phyloP scores from a whole-genome alignment of 805 yeast species.

The Metschnikowia kunwiensis region DNA sequence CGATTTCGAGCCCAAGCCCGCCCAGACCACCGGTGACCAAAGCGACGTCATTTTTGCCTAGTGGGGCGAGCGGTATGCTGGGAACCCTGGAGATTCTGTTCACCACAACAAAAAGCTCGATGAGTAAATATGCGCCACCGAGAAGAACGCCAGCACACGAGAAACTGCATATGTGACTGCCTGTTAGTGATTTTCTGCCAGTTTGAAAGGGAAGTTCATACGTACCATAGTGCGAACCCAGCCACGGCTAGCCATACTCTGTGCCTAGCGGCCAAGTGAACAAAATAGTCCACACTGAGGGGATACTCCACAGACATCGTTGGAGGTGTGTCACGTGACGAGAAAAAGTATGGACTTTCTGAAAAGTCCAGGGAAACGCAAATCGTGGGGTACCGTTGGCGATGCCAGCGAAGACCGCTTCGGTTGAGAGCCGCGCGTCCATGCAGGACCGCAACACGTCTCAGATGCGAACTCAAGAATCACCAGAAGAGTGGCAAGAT shows the following conservation, averaged over 20 bases:
- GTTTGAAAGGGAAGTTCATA: not conserved
- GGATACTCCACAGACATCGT: slow-evolving; percentile 7
- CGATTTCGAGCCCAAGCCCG: slow-evolving; percentile 49
- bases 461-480: too few species aligned
- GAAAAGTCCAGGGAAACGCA: too few species aligned
- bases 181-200: too few species aligned
- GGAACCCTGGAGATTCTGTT: slow-evolving; percentile 8
- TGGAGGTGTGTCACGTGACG: too few species aligned
- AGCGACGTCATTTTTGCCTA: slow-evolving; percentile 21
- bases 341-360: too few species aligned
- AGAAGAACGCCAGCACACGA: too few species aligned
- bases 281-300: slow-evolving; percentile 11
- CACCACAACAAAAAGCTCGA: slow-evolving; percentile 3
- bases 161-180: too few species aligned
- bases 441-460: too few species aligned
- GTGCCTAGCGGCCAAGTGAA: not conserved
- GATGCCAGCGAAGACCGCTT: too few species aligned
- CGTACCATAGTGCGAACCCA: slow-evolving; percentile 11
- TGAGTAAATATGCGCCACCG: slow-evolving; percentile 3
- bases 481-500: too few species aligned
- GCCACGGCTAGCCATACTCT: not conserved
- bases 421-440: too few species aligned
- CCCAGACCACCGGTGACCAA: slow-evolving; percentile 50
- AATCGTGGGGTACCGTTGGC: too few species aligned
- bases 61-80: not conserved